Percentiles rank a stretch among this genome's conserved stretches.
Conservation (phyloP, 192 early-diverging fungal species). For the Allomyces arbusculus region DNA sequence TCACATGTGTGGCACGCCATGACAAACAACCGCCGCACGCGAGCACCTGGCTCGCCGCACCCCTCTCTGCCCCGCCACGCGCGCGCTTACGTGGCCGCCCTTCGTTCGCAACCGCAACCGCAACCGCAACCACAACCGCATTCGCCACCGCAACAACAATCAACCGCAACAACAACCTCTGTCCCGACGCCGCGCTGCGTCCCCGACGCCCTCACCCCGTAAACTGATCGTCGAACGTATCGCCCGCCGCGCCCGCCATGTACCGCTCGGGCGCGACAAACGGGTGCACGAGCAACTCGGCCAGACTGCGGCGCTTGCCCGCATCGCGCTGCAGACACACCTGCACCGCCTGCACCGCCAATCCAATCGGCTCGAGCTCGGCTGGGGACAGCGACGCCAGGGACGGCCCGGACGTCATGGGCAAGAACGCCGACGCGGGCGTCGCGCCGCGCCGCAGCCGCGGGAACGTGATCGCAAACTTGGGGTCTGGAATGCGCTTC, state of each 20-base stretch:
- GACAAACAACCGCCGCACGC: no score
- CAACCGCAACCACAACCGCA: neutral
- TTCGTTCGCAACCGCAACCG: neutral
- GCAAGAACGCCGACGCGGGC: no score
- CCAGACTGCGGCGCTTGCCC: neutral
- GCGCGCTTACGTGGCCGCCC: neutral
- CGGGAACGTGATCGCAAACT: slow-evolving; percentile 44
- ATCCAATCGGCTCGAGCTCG: neutral
- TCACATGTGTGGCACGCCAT: no score
- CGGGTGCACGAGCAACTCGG: neutral
- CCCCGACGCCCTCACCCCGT: neutral
- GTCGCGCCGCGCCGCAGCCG: neutral
- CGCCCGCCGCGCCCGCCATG: neutral
- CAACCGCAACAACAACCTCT: neutral
- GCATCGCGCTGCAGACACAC: neutral
- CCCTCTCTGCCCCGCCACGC: neutral
- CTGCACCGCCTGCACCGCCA: neutral
- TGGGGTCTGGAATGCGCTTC: slow-evolving; percentile 45
- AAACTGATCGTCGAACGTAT: neutral
- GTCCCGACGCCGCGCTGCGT: neutral
- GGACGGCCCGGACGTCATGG: neutral
- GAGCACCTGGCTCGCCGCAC: no score
- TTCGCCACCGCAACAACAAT: neutral
- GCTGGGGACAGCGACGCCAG: neutral
- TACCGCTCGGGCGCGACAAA: neutral